Evolutionary conservation across 257 asterid genomes (phyloP).

Genomic region (Solanum bulbocastanum): DNA sequence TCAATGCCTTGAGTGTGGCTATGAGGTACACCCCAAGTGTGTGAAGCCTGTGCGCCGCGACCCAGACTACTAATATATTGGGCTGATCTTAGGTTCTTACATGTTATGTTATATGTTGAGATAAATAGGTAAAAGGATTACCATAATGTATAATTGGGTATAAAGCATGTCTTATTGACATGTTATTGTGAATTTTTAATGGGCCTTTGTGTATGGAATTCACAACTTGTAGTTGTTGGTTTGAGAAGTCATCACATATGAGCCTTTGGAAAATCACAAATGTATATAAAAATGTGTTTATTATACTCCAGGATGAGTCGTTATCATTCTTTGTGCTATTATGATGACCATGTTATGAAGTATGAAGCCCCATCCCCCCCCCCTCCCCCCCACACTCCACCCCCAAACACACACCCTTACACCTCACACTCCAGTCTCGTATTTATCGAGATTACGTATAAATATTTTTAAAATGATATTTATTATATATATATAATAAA

Average conservation of each 20-base stretch:
- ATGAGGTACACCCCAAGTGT: slow-evolving; percentile 68
- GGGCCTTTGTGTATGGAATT: not conserved
- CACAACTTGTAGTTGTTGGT: not conserved
- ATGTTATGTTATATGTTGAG: not conserved
- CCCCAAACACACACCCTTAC: not conserved
- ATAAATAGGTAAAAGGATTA: not conserved
- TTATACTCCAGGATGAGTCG: not conserved
- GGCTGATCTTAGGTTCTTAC: not conserved
- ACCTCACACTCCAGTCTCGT: not conserved
- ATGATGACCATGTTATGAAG: not conserved
- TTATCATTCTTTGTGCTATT: not conserved
- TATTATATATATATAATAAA: not conserved
- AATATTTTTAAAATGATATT: not conserved
- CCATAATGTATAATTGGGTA: not conserved
- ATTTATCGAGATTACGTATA: not conserved
- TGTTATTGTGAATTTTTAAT: not conserved
- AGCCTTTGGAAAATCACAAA: not conserved
- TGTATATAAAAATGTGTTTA: not conserved
- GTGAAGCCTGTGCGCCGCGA: slow-evolving; percentile 6
- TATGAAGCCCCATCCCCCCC: not conserved
- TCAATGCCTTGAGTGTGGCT: slow-evolving; percentile 62
- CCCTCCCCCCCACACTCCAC: not conserved
- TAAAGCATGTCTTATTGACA: not conserved
- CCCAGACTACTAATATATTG: not conserved
- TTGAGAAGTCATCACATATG: not conserved